Percentiles rank a stretch among this genome's conserved stretches.
Evolutionary conservation across 176 grass and related monocot species (phyloP).

Genomic region (Tillandsia leiboldiana): DNA sequence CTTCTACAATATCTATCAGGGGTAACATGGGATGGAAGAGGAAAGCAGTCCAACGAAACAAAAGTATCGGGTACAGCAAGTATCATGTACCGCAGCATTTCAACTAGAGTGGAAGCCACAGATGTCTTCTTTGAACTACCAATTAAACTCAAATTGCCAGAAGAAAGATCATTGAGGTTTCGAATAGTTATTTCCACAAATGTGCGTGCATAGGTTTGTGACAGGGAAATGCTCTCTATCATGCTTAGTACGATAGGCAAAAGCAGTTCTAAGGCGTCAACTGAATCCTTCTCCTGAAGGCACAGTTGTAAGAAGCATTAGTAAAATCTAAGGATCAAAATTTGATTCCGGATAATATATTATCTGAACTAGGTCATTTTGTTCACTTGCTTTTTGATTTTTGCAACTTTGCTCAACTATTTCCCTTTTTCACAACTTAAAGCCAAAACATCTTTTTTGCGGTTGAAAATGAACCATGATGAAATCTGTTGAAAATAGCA

Average conservation of each 20-base stretch:
- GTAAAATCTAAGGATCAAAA: not conserved
- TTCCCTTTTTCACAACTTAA: too few species aligned
- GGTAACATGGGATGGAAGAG: conserved; percentile 59
- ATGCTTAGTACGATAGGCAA: conserved; percentile 63
- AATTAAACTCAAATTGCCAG: conserved; percentile 18
- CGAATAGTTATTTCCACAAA: conserved; percentile 62
- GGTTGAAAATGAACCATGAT: too few species aligned
- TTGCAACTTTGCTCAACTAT: too few species aligned
- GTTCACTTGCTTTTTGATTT: too few species aligned
- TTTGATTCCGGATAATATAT: not conserved
- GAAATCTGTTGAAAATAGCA: too few species aligned
- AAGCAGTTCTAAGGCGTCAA: conserved; percentile 80
- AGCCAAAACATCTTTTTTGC: too few species aligned
- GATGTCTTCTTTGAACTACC: conserved; percentile 54
- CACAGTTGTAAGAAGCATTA: conserved; percentile 3
- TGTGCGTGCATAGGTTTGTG: conserved; percentile 78
- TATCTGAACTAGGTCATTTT: conserved; percentile 2
- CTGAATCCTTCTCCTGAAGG: conserved; percentile 77
- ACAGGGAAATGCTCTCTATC: conserved; percentile 61
- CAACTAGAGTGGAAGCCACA: conserved; percentile 52
- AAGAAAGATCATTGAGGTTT: conserved; percentile 48
- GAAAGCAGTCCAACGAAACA: conserved; percentile 97
- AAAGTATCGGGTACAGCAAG: conserved; percentile 86
- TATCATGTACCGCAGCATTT: conserved; percentile 79
- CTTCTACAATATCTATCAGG: conserved; percentile 67